A percentile compares a stretch with the other conserved stretches of the same genome.
Evolutionary conservation across 2,329 filamentous ascomycete species (phyloP).

Genomic region (Aspergillus melleus): DNA sequence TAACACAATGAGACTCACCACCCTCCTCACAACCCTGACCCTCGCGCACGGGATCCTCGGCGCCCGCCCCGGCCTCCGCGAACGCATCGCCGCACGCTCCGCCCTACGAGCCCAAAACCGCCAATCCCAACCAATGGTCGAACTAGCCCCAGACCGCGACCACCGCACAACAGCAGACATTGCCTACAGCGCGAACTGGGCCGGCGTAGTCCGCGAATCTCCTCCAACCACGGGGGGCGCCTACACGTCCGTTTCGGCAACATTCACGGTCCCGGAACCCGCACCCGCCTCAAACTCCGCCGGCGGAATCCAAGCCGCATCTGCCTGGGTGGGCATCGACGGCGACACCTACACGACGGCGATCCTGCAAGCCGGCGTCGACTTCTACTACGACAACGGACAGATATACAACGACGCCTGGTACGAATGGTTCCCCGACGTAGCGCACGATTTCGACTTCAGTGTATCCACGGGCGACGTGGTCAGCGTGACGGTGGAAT

Average conservation of each 20-base stretch:
- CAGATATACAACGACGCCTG: constrained; percentile 54
- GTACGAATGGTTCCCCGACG: constrained; percentile 64
- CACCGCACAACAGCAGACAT: constrained; percentile 36
- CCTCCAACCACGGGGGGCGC: constrained; percentile 40
- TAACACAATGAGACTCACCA: constrained; percentile 32
- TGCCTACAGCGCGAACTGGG: constrained; percentile 60
- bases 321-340: constrained; percentile 63
- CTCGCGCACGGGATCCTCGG: constrained; percentile 28
- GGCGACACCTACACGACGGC: constrained; percentile 57
- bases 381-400: constrained; percentile 52
- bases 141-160: constrained; percentile 12
- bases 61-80: constrained; percentile 26
- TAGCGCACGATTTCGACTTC: constrained; percentile 56
- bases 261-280: constrained; percentile 54
- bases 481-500: constrained; percentile 43
- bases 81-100: constrained; percentile 31
- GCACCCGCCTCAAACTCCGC: constrained; percentile 31
- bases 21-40: constrained; percentile 22
- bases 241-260: constrained; percentile 46
- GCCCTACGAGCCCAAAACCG: constrained; percentile 12
- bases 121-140: constrained; percentile 26
- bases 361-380: constrained; percentile 60
- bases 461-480: constrained; percentile 47
- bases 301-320: constrained; percentile 44
- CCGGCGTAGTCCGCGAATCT: constrained; percentile 55